These are phyloP conservation scores for Diplodia scrobiculata DNA, from an alignment of 2,329 filamentous ascomycete species.

Conservation along the genomic window DNA sequence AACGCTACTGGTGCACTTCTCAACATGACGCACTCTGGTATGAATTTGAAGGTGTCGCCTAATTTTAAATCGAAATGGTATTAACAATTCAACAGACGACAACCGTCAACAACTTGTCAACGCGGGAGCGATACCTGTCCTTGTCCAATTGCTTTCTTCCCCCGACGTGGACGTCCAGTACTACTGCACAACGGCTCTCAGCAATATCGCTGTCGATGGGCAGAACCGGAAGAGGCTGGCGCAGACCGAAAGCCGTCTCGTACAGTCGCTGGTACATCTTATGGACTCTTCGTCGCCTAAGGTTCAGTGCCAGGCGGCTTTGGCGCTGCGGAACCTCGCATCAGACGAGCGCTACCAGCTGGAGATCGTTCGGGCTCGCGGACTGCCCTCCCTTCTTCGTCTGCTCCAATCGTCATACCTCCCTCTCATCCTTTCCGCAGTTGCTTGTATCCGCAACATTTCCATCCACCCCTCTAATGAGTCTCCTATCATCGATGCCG, in stretches of 20 bases:
- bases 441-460: slow-evolving; percentile 98
- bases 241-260: slow-evolving; percentile 84
- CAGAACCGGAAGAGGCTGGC: slow-evolving; percentile 89
- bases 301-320: slow-evolving; percentile 94
- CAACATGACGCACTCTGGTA: slow-evolving; percentile 99
- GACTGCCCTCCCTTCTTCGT: slow-evolving; percentile 79
- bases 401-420: slow-evolving; percentile 94
- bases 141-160: slow-evolving; percentile 91
- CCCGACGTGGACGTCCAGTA: slow-evolving; percentile 97
- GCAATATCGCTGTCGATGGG: slow-evolving; percentile 95
- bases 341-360: slow-evolving; percentile 99
- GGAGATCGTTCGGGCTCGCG: slow-evolving; percentile 89
- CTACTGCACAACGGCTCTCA: slow-evolving; percentile 97
- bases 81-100: slow-evolving; percentile 66
- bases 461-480: slow-evolving; percentile 98
- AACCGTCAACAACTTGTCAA: slow-evolving; percentile 97
- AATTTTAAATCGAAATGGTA: slow-evolving; percentile 2
- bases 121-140: slow-evolving; percentile 93
- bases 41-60: slow-evolving; percentile 34
- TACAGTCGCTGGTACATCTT: slow-evolving; percentile 89
- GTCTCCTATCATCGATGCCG: slow-evolving; percentile 96
- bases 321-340: slow-evolving; percentile 90
- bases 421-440: slow-evolving; percentile 91
- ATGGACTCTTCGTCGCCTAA: slow-evolving; percentile 98
- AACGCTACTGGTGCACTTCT: slow-evolving; percentile 95